Evolutionary conservation across 2,329 filamentous ascomycete species (phyloP), one percentile per base, ranked within the genome.

Genomic region (Cladophialophora bantiana): DNA sequence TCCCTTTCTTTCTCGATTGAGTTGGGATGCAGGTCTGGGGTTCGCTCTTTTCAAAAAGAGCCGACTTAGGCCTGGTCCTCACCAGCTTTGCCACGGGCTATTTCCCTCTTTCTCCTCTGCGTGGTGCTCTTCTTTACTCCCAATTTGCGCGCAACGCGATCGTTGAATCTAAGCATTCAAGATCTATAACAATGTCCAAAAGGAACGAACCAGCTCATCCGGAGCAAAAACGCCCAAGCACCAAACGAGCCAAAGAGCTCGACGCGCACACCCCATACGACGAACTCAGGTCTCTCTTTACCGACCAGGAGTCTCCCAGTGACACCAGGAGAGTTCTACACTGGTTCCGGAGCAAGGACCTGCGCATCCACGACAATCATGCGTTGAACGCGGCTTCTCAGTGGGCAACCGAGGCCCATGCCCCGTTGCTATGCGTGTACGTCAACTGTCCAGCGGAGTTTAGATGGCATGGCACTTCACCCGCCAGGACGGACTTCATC

Each of bases 331-430:
- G 78, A 65, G 79, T 84, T 0, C 74, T 81, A 4, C 82, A 84
- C 67, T 84, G 83, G 83, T 84, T 84, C 69, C 79, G 82, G n/a
- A 80, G 79, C 64, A 84, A 84, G 67, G 83, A 84, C 62, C 72
- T 84, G 7, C 78, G 83, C 26, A 79, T 82, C 54, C 79, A 84
- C 55, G 83, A 84, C 67, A 85, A 85, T 65, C 80, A 76, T n/a
- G 81, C 76, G 5, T 73, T 84, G 9, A 74, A 83, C 50, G 77
- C 82, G 48, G 83, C 83, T 4, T 80, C 81, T 0, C 72, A 79
- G 57, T 80, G 82, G 50, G 82, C 82, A 0, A 78, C 81, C 68
- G 79, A 79, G 61, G 77, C 78, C 2, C 78, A 78, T 7, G 78
- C 76, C 48, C 78, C 76, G 34, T 71, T 85, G 42, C 75, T 84